A percentile compares a stretch with the other conserved stretches of the same genome.
phyloP scores from a whole-genome alignment of 768 basidiomycete species.

The Obba rivulosa region DNA sequence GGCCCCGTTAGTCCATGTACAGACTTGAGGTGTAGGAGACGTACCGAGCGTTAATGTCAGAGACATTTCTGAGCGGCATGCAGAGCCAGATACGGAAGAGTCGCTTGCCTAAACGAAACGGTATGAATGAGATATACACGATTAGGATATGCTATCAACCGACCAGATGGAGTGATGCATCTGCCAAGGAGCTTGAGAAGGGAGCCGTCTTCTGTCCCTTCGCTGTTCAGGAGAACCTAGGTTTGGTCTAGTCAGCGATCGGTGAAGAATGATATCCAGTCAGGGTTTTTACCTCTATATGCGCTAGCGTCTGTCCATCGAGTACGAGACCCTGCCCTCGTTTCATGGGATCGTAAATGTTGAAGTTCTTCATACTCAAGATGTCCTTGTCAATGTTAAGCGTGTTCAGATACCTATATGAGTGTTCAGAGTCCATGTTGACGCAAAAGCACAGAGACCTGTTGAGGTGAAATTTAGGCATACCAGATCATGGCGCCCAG shows the following conservation, averaged over 20 bases:
- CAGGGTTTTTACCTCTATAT: constrained; percentile 72
- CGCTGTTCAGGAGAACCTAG: constrained; percentile 84
- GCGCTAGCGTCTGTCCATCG: constrained; percentile 93
- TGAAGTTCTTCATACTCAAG: constrained; percentile 95
- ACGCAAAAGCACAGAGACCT: neutral
- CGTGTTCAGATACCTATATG: constrained; percentile 72
- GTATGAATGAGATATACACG: constrained; percentile 5
- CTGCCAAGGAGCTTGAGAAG: constrained; percentile 75
- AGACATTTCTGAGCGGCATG: constrained; percentile 76
- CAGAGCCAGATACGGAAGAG: constrained; percentile 97
- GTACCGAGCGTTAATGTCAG: constrained; percentile 86
- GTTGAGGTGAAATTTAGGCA: constrained; percentile 10
- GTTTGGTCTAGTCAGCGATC: neutral
- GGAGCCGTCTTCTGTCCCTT: constrained; percentile 90
- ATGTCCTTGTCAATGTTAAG: constrained; percentile 96
- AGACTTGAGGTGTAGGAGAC: constrained; percentile 6
- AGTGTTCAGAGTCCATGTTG: neutral
- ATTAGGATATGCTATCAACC: constrained; percentile 16
- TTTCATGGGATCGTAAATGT: constrained; percentile 94
- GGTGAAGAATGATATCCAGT: neutral
- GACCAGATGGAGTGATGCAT: constrained; percentile 90
- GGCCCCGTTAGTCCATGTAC: neutral
- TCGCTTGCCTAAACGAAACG: constrained; percentile 65
- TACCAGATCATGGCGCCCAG: constrained; percentile 92
- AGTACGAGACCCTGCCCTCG: constrained; percentile 79